Evolutionary conservation across 805 yeast genomes (phyloP).

Genomic region (Saccharomycopsis malanga): DNA sequence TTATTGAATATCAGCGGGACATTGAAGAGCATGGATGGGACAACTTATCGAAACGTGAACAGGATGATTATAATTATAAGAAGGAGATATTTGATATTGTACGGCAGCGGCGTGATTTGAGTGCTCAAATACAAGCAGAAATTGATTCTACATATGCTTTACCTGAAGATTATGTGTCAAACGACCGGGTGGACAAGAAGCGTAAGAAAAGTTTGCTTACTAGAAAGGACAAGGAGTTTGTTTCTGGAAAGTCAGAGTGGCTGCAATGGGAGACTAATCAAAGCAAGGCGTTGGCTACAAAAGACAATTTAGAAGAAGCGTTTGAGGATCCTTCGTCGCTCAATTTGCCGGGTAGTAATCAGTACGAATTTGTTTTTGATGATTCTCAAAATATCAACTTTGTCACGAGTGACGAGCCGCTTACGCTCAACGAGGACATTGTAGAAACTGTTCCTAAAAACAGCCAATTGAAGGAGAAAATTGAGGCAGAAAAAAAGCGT

Average conservation of each 20-base stretch:
- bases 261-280: conserved; percentile 40
- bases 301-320: conserved; percentile 25
- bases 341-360: conserved; percentile 34
- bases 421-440: conserved; percentile 30
- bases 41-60: conserved; percentile 41
- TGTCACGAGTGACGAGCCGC: conserved; percentile 34
- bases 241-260: conserved; percentile 26
- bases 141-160: conserved; percentile 37
- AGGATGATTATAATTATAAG: conserved; percentile 44
- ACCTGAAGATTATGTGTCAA: conserved; percentile 54
- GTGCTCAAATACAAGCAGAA: conserved; percentile 21
- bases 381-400: conserved; percentile 53
- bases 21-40: conserved; percentile 48
- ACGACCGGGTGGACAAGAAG: conserved; percentile 40
- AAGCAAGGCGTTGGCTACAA: conserved; percentile 19
- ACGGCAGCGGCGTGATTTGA: conserved; percentile 33
- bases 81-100: conserved; percentile 42
- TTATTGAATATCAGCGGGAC: conserved; percentile 43
- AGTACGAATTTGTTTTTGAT: conserved; percentile 78
- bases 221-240: conserved; percentile 27
- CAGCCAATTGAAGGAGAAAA: conserved; percentile 25
- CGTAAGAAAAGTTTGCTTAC: conserved; percentile 47
- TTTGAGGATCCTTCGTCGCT: conserved; percentile 36
- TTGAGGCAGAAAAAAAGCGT: conserved; percentile 26
- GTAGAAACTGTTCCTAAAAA: conserved; percentile 31